A percentile compares a stretch with the other conserved stretches of the same genome.
phyloP scores from a whole-genome alignment of 257 asterid genomes.

The Solanum virginianum region DNA sequence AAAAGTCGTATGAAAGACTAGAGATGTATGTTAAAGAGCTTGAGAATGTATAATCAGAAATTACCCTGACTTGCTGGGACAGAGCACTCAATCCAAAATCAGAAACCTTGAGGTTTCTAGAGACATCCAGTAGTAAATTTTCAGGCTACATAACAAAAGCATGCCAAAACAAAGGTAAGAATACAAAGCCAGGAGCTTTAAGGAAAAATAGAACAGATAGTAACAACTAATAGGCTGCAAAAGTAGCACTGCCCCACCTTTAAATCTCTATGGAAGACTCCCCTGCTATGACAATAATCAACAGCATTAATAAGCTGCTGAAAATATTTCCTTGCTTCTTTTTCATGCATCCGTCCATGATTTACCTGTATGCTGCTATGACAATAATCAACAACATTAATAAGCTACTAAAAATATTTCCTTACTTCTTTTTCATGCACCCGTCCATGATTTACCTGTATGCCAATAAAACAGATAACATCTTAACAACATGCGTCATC shows the following conservation, averaged over 20 bases:
- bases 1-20: background rate
- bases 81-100: constrained; percentile 96
- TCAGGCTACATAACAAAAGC: constrained; percentile 54
- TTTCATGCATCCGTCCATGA: too few relatives aligned
- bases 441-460: too few relatives aligned
- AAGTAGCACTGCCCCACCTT: constrained; percentile 34
- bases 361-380: too few relatives aligned
- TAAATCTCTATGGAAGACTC: constrained; percentile 89
- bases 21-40: background rate
- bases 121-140: constrained; percentile 67
- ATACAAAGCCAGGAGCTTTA: background rate
- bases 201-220: background rate
- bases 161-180: background rate
- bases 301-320: constrained; percentile 85
- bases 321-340: too few relatives aligned
- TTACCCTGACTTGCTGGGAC: constrained; percentile 94
- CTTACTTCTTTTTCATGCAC: too few relatives aligned
- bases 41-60: background rate
- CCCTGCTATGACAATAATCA: constrained; percentile 95
- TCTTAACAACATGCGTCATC: too few relatives aligned
- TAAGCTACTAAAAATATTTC: too few relatives aligned
- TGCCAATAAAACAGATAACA: too few relatives aligned
- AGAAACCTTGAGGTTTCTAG: constrained; percentile 82
- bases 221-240: background rate
- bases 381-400: too few relatives aligned